Base-by-base conservation (phyloP, 192 early-diverging fungal species). In the Jimgerdemannia lactiflua region DNA sequence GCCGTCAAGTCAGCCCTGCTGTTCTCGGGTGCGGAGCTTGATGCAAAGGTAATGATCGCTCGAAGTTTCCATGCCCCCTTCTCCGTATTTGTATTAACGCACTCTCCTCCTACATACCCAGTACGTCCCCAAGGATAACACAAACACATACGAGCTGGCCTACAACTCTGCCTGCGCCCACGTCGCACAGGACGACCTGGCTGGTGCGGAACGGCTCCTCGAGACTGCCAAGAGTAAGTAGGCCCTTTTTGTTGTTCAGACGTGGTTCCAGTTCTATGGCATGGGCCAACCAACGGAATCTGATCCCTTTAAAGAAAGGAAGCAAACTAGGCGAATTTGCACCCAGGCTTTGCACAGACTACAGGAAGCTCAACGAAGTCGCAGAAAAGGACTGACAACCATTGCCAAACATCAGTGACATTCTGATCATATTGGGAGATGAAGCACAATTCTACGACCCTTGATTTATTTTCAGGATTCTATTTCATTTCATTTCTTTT, bases 91-190 rank as follows among this genome's bases (percentile, higher is more conserved):
- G 6, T 59, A 10, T 59, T 59, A 29, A 29, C 29, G 29, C 29
- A 29, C 29, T 59, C 14, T 42, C 19, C 41, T 70, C 19, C 29
- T 75, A 17, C 20, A 39, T 39, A 18, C 64, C 6, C 43, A 84
- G 70, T 76, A 63, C 76, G 74, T 67, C 65, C 63, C 82, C 11
- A 67, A 69, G 29, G 76, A 84, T 69, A 78, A 72, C 3, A 72
- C 70, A 19, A 67, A 83, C 4, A 87, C 87, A 2, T 94, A 92
- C 76, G 92, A 94, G 72, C 76, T 91, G 19, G 81, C 82, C 43
- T 93, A 90, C 74, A 94, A 94, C 80, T 75, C 81, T 8, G 92
- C 91, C 4, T 92, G 90, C 79, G 73, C 79, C 4, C 75, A 77
- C 42, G 81, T 93, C 43, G 85, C 91, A 4, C 70, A 81, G 67